phyloP scores from a whole-genome alignment of 2,329 filamentous ascomycete genomes.

The Sporothrix pallida region DNA sequence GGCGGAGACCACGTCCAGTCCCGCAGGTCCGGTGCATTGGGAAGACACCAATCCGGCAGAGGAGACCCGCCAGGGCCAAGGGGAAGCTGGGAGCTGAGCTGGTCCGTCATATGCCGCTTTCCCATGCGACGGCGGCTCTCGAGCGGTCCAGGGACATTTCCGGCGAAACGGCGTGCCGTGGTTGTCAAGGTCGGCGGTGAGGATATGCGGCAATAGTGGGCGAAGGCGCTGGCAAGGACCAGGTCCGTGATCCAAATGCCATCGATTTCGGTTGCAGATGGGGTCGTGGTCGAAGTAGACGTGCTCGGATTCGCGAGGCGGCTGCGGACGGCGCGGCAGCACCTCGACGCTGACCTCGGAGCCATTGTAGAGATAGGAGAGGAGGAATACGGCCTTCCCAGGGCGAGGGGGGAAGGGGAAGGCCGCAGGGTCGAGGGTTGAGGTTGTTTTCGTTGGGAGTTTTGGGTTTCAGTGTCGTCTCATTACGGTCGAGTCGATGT shows the following conservation, averaged over 20 bases:
- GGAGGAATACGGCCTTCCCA: constrained; percentile 28
- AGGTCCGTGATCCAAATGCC: constrained; percentile 66
- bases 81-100: constrained; percentile 50
- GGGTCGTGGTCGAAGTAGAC: constrained; percentile 44
- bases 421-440: neutral
- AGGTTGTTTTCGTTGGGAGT: neutral
- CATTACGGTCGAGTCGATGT: neutral
- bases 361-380: constrained; percentile 30
- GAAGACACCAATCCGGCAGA: constrained; percentile 54
- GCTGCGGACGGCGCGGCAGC: neutral
- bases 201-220: constrained; percentile 48
- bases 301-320: constrained; percentile 51
- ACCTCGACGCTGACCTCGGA: constrained; percentile 18
- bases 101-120: constrained; percentile 60
- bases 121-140: constrained; percentile 60
- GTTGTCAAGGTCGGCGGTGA: neutral
- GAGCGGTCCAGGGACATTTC: constrained; percentile 59
- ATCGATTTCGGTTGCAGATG: constrained; percentile 42
- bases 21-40: constrained; percentile 52
- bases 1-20: constrained; percentile 62
- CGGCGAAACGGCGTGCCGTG: constrained; percentile 42
- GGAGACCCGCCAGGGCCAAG: neutral
- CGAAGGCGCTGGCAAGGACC: constrained; percentile 57
- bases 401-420: neutral
- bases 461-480: neutral